Conservation (phyloP, 805 yeast genomes). For the Candida ascalaphidarum region DNA sequence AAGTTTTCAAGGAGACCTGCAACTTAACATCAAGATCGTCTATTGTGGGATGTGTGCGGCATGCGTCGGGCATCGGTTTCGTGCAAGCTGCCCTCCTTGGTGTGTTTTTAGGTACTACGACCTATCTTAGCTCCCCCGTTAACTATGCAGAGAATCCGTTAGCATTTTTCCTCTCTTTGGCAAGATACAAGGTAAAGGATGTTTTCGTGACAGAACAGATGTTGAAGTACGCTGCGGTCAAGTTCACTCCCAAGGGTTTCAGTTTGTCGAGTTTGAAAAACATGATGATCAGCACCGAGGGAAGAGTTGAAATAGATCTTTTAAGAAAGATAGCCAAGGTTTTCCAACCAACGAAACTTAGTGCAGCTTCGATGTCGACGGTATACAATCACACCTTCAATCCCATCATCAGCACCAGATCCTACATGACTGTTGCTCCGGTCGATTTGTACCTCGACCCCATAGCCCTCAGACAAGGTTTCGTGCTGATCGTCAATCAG, state of each 20-base stretch:
- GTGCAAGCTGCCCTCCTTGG: constrained; percentile 81
- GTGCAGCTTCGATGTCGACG: constrained; percentile 62
- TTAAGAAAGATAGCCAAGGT: constrained; percentile 49
- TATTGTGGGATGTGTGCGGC: constrained; percentile 79
- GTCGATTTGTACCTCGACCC: constrained; percentile 84
- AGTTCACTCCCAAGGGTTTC: constrained; percentile 52
- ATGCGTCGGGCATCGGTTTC: constrained; percentile 81
- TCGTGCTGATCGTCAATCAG: constrained; percentile 70
- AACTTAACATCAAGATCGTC: constrained; percentile 67
- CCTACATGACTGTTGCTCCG: constrained; percentile 84
- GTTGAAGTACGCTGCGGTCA: constrained; percentile 64
- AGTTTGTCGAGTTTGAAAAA: constrained; percentile 61
- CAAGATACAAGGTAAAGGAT: constrained; percentile 77
- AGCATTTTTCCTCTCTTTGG: constrained; percentile 58
- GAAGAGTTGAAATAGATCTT: constrained; percentile 61
- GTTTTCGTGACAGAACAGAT: constrained; percentile 77
- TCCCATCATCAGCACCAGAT: constrained; percentile 76
- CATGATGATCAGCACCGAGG: constrained; percentile 72
- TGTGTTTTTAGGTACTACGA: constrained; percentile 77
- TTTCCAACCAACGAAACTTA: constrained; percentile 57
- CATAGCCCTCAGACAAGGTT: constrained; percentile 82
- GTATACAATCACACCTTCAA: constrained; percentile 75
- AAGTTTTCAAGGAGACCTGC: constrained; percentile 86
- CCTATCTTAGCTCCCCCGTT: constrained; percentile 69
- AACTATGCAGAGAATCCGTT: constrained; percentile 71